A percentile compares a stretch with the other conserved stretches of the same genome.
These are phyloP conservation scores for Phialemoniopsis sp. DNA, from an alignment of 2,329 filamentous ascomycete species.

Conservation along the genomic window DNA sequence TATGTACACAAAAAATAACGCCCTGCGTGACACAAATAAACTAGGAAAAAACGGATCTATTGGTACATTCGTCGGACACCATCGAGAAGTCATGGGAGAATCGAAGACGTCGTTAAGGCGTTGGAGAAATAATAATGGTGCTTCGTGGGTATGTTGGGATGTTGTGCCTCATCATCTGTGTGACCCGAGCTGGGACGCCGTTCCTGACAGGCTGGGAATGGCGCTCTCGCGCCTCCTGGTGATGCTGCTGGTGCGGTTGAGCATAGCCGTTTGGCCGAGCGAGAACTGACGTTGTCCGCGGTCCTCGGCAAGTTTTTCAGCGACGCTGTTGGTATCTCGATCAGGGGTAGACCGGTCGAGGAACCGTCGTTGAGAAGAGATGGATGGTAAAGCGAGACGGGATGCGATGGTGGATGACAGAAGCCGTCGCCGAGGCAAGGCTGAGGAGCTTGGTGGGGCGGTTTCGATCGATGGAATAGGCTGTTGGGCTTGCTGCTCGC, in stretches of 20 bases:
- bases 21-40: neutral
- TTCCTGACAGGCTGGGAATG: slow-evolving; percentile 29
- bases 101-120: slow-evolving; percentile 11
- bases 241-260: slow-evolving; percentile 41
- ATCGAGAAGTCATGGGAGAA: slow-evolving; percentile 4
- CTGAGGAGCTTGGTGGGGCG: slow-evolving; percentile 27
- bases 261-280: slow-evolving; percentile 32
- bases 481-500: slow-evolving; percentile 33
- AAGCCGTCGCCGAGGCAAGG: slow-evolving; percentile 49
- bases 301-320: slow-evolving; percentile 33
- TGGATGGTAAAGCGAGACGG: slow-evolving; percentile 36
- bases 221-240: slow-evolving; percentile 38
- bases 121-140: too few relatives aligned
- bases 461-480: too few relatives aligned
- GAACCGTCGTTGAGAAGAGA: slow-evolving; percentile 37
- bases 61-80: slow-evolving; percentile 10
- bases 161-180: slow-evolving; percentile 35
- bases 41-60: slow-evolving; percentile 7
- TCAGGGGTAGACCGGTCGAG: slow-evolving; percentile 40
- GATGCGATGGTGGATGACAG: slow-evolving; percentile 43
- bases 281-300: slow-evolving; percentile 39
- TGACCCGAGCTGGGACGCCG: slow-evolving; percentile 31
- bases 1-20: slow-evolving; percentile 1
- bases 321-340: slow-evolving; percentile 29
- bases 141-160: too few relatives aligned